Conservation (phyloP, 768 basidiomycete species). For the Hygrophorus pudorinus region DNA sequence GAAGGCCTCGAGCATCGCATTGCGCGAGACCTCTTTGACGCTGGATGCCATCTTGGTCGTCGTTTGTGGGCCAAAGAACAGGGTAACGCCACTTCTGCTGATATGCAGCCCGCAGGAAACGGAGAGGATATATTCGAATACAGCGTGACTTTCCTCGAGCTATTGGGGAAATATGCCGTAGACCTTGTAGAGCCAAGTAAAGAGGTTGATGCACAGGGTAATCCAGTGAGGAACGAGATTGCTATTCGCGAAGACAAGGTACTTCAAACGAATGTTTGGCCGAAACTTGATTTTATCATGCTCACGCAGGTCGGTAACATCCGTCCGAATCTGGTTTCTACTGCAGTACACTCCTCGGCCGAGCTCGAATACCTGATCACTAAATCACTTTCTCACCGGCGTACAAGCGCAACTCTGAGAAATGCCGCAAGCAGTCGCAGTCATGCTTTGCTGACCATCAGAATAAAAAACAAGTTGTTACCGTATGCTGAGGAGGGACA, state of each 20-base stretch:
- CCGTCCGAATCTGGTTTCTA: conserved; percentile 18
- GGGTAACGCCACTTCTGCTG: not conserved
- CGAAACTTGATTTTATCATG: not conserved
- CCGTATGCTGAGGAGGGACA: conserved; percentile 25
- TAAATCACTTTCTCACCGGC: conserved; percentile 17
- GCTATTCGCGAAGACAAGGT: conserved; percentile 23
- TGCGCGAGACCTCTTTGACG: conserved; percentile 23
- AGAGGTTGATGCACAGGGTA: conserved; percentile 16
- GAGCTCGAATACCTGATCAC: conserved; percentile 24
- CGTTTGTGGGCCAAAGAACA: not conserved
- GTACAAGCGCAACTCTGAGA: conserved; percentile 19
- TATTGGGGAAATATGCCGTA: conserved; percentile 13
- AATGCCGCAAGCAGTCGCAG: conserved; percentile 24
- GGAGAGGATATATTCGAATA: conserved; percentile 19
- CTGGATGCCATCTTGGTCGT: conserved; percentile 13
- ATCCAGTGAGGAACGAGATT: conserved; percentile 18
- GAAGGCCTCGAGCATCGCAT: conserved; percentile 47
- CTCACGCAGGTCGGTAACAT: conserved; percentile 17
- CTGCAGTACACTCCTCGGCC: conserved; percentile 17
- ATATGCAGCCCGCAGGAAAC: not conserved
- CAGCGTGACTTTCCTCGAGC: conserved; percentile 19
- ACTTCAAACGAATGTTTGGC: not conserved
- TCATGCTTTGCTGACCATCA: conserved; percentile 24
- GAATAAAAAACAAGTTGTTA: conserved; percentile 20
- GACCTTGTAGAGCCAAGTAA: conserved; percentile 19